Evolutionary conservation across 192 early-diverging fungal genomes (phyloP).

Genomic region (Spinellus fusiger): DNA sequence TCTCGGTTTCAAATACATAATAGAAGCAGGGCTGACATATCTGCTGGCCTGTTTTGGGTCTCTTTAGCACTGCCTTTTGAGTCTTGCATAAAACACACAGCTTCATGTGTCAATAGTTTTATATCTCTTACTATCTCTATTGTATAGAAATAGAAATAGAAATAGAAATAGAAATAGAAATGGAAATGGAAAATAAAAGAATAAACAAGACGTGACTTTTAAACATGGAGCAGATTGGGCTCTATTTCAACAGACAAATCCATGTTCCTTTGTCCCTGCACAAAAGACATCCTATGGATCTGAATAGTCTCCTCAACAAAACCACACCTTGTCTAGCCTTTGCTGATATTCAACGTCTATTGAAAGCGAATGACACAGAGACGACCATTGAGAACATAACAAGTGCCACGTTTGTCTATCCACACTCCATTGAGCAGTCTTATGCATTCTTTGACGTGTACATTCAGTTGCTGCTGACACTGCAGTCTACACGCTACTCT

Average conservation of each 20-base stretch:
- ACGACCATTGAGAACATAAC: slow-evolving; percentile 11
- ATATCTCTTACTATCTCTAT: no score
- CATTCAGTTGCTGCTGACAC: slow-evolving; percentile 14
- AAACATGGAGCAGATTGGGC: neutral
- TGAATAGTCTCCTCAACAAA: slow-evolving; percentile 15
- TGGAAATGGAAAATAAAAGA: neutral
- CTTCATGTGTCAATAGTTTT: no score
- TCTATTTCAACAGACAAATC: neutral
- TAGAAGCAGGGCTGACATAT: slow-evolving; percentile 92
- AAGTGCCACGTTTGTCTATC: slow-evolving; percentile 6
- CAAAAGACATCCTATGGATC: slow-evolving; percentile 4
- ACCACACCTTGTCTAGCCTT: neutral
- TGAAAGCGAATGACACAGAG: neutral
- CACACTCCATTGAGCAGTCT: neutral
- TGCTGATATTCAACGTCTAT: neutral
- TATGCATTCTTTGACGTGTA: slow-evolving; percentile 24
- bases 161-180: neutral
- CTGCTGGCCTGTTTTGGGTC: slow-evolving; percentile 87
- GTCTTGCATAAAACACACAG: slow-evolving; percentile 65
- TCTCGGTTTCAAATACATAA: slow-evolving; percentile 86
- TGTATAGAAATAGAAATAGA: slow-evolving; percentile 7
- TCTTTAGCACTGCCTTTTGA: slow-evolving; percentile 76
- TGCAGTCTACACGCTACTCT: slow-evolving; percentile 4
- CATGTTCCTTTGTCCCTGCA: neutral
- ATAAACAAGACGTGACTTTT: neutral